phyloP scores from a whole-genome alignment of 495 filamentous ascomycete genomes.

The Cenococcum geophilum region DNA sequence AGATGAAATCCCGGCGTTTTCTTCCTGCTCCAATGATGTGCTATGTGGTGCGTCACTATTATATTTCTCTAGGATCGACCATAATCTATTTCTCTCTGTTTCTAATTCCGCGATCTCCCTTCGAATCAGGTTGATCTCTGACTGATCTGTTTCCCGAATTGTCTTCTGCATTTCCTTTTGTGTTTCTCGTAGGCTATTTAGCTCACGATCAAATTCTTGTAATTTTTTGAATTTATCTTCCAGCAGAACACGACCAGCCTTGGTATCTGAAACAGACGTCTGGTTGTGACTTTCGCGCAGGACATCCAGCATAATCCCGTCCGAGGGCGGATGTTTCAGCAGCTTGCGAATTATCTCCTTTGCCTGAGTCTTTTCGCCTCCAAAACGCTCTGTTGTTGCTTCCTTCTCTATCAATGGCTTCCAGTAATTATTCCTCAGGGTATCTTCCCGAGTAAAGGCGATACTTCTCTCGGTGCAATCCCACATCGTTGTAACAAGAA shows the following conservation, averaged over 20 bases:
- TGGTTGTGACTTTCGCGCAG: not conserved
- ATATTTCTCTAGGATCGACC: too few species aligned
- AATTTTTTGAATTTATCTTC: not conserved
- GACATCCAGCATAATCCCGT: not conserved
- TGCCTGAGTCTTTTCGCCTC: not conserved
- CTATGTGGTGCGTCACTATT: too few species aligned
- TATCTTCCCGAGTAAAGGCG: not conserved
- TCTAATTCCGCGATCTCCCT: too few species aligned
- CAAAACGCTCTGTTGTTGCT: not conserved
- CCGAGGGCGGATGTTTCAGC: not conserved
- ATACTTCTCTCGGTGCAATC: not conserved
- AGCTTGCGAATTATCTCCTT: not conserved
- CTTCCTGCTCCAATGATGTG: too few species aligned
- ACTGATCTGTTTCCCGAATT: too few species aligned
- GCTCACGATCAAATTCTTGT: not conserved
- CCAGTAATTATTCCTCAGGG: not conserved
- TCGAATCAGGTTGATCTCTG: too few species aligned
- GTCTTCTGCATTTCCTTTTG: not conserved
- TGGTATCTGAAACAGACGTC: not conserved
- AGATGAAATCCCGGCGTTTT: too few species aligned
- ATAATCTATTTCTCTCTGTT: too few species aligned
- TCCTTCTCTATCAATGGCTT: not conserved
- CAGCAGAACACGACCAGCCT: not conserved
- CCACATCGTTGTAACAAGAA: constrained; percentile 4
- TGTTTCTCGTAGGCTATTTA: not conserved